Conservation (phyloP, 2,329 filamentous ascomycete genomes). For the Herpomyces periplanetae region DNA sequence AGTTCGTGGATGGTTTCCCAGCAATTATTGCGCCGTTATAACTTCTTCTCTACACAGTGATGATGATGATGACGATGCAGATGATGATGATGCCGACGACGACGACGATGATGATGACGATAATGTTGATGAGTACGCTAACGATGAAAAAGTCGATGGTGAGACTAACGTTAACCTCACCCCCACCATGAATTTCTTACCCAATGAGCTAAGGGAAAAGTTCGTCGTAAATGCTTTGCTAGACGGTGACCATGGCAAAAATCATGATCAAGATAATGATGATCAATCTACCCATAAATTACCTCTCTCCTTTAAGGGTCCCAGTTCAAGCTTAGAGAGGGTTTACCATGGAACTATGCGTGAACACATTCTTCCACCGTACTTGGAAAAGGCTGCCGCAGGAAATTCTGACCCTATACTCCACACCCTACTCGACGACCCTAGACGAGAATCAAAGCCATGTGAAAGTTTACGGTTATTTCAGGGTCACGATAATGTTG, state of each 20-base stretch:
- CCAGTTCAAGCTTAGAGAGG: too few species aligned
- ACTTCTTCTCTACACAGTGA: slow-evolving; percentile 35
- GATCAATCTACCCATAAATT: not conserved
- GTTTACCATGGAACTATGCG: too few species aligned
- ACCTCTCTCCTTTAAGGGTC: too few species aligned
- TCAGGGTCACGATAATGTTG: too few species aligned
- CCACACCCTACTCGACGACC: too few species aligned
- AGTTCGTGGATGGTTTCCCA: slow-evolving; percentile 89
- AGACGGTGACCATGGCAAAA: not conserved
- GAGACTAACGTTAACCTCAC: slow-evolving; percentile 14
- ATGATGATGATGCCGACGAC: slow-evolving; percentile 24
- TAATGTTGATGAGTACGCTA: slow-evolving; percentile 12
- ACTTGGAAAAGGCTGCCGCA: too few species aligned
- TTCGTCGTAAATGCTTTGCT: not conserved
- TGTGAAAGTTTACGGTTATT: too few species aligned
- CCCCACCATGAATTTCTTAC: not conserved
- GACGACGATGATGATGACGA: slow-evolving; percentile 21
- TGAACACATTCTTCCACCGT: too few species aligned
- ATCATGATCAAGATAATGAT: not conserved
- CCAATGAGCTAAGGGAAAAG: not conserved
- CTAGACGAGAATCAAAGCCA: too few species aligned
- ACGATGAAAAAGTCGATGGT: slow-evolving; percentile 30
- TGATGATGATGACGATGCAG: slow-evolving; percentile 21
- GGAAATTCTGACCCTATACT: too few species aligned
- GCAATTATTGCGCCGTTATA: slow-evolving; percentile 83